A percentile compares a stretch with the other conserved stretches of the same genome.
These are phyloP conservation scores for Neospermospora avenae DNA, from an alignment of 2,329 filamentous ascomycete species.

Conservation along the genomic window DNA sequence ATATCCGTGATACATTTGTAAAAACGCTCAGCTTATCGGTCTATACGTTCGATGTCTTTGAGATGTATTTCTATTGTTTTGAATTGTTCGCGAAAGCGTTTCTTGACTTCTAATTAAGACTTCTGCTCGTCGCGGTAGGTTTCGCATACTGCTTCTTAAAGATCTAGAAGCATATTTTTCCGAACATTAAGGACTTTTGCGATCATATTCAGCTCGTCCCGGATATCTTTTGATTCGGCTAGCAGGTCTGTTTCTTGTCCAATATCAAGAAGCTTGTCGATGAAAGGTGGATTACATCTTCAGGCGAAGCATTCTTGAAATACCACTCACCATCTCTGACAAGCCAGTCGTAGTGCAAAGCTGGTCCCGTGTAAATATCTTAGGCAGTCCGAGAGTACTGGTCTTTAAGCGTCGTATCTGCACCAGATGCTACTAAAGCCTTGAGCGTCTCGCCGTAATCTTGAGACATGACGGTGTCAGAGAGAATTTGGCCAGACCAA, in stretches of 20 bases:
- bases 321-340: background rate
- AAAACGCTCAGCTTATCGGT: constrained; percentile 74
- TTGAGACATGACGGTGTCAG: background rate
- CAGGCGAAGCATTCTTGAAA: background rate
- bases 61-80: constrained; percentile 25
- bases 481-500: too few relatives aligned
- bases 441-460: background rate
- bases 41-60: constrained; percentile 58
- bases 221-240: constrained; percentile 45
- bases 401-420: background rate
- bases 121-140: constrained; percentile 24
- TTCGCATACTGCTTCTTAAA: constrained; percentile 27
- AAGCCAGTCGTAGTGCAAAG: background rate
- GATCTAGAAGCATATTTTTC: constrained; percentile 21
- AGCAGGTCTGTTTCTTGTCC: constrained; percentile 42
- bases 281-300: constrained; percentile 7
- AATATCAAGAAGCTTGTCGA: constrained; percentile 40
- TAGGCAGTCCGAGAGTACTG: background rate
- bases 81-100: constrained; percentile 21
- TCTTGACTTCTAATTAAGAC: constrained; percentile 26
- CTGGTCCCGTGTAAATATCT: background rate
- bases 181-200: constrained; percentile 38
- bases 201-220: constrained; percentile 48
- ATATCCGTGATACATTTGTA: constrained; percentile 68
- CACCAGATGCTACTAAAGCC: background rate